phyloP scores from a whole-genome alignment of 352 stramenopile genomes.

The Phytopythium aichiense region DNA sequence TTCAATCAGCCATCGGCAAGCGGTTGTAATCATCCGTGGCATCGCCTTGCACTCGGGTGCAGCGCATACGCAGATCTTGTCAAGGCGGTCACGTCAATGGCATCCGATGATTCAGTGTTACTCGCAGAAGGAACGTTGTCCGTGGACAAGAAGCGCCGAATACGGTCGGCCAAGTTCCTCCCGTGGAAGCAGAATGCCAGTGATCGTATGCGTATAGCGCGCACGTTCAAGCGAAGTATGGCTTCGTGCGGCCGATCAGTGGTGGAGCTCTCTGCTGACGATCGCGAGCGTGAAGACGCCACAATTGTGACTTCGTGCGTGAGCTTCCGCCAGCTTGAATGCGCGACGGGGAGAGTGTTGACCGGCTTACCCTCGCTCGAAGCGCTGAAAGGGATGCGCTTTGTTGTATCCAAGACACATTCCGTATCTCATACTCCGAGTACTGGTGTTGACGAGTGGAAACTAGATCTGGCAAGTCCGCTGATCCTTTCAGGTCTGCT shows the following conservation, averaged over 20 bases:
- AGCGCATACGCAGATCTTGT: background rate
- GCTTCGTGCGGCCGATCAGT: constrained; percentile 10
- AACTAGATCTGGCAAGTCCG: background rate
- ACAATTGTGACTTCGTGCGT: constrained; percentile 20
- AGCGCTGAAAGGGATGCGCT: background rate
- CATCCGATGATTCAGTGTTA: background rate
- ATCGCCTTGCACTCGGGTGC: background rate
- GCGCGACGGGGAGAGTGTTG: constrained; percentile 9
- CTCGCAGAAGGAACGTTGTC: background rate
- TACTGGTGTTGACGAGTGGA: background rate
- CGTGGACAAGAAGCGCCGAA: constrained; percentile 5
- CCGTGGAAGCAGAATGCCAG: constrained; percentile 59
- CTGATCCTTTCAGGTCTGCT: constrained; percentile 2
- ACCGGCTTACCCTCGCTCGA: background rate
- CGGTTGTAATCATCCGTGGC: background rate
- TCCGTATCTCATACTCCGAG: background rate
- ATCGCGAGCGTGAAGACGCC: constrained; percentile 19
- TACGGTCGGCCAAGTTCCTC: constrained; percentile 41
- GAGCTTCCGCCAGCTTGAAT: constrained; percentile 26
- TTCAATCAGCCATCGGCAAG: background rate
- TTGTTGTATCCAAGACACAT: background rate
- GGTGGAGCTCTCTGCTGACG: background rate
- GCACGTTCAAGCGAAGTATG: constrained; percentile 19
- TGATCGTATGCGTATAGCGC: constrained; percentile 38
- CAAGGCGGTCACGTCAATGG: background rate